phyloP scores from a whole-genome alignment of 2,329 filamentous ascomycete genomes.

The Talaromyces sp. region DNA sequence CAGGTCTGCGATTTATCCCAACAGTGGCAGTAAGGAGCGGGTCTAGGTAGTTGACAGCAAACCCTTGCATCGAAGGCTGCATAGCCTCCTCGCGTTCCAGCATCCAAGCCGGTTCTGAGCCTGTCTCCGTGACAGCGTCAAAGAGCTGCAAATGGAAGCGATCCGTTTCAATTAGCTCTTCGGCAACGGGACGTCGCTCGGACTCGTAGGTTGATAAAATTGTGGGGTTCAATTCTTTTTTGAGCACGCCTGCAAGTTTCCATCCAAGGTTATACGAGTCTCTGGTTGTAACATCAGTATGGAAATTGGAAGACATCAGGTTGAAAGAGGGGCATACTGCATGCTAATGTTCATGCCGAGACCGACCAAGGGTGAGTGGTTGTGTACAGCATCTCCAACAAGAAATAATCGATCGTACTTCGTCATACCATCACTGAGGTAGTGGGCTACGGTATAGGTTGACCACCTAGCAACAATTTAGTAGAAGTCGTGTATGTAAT shows the following conservation, averaged over 20 bases:
- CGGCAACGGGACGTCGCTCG: slow-evolving; percentile 56
- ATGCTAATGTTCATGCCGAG: slow-evolving; percentile 37
- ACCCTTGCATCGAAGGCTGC: not conserved
- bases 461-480: slow-evolving; percentile 61
- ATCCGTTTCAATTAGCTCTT: slow-evolving; percentile 54
- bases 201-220: slow-evolving; percentile 51
- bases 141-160: not conserved
- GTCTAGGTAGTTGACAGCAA: not conserved
- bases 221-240: slow-evolving; percentile 32
- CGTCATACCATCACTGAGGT: slow-evolving; percentile 56
- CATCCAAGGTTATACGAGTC: slow-evolving; percentile 52
- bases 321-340: slow-evolving; percentile 49
- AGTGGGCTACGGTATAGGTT: slow-evolving; percentile 64
- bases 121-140: not conserved
- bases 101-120: not conserved
- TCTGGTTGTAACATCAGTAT: slow-evolving; percentile 14
- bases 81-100: not conserved
- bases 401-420: slow-evolving; percentile 60
- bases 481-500: not conserved
- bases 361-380: slow-evolving; percentile 6
- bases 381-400: slow-evolving; percentile 60
- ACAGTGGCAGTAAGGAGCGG: not conserved
- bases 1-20: not conserved
- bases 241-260: slow-evolving; percentile 51
- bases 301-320: not conserved